A percentile compares a stretch with the other conserved stretches of the same genome.
Conservation (phyloP, 345 rosid species). For the Syzygium aromaticum region DNA sequence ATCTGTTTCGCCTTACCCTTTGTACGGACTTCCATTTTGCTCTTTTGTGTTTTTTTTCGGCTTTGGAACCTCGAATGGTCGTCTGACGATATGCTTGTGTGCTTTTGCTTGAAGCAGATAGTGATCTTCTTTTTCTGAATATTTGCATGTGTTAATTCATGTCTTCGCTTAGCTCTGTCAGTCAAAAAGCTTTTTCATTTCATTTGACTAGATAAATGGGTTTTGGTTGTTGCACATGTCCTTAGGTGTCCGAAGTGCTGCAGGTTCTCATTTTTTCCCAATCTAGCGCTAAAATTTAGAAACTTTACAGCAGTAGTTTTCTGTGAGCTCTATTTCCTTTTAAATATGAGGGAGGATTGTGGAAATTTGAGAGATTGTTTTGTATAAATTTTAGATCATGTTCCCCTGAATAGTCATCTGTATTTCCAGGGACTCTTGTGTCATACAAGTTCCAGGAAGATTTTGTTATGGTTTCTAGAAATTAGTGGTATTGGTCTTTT, state of each 20-base stretch:
- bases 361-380: neutral
- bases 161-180: neutral
- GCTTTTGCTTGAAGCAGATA: neutral
- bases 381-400: neutral
- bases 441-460: neutral
- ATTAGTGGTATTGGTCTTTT: neutral
- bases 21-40: neutral
- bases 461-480: neutral
- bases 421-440: neutral
- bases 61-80: neutral
- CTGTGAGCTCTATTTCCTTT: neutral
- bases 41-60: neutral
- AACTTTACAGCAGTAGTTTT: neutral
- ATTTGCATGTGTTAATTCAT: neutral
- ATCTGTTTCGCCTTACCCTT: neutral
- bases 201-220: neutral
- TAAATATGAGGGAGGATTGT: neutral
- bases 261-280: neutral
- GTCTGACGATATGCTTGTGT: neutral
- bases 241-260: neutral
- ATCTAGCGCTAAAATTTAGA: neutral
- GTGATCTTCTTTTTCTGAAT: neutral
- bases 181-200: neutral
- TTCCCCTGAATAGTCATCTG: neutral
- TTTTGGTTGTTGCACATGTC: neutral